Conservation (phyloP, 257 asterid species). For the Echium plantagineum region DNA sequence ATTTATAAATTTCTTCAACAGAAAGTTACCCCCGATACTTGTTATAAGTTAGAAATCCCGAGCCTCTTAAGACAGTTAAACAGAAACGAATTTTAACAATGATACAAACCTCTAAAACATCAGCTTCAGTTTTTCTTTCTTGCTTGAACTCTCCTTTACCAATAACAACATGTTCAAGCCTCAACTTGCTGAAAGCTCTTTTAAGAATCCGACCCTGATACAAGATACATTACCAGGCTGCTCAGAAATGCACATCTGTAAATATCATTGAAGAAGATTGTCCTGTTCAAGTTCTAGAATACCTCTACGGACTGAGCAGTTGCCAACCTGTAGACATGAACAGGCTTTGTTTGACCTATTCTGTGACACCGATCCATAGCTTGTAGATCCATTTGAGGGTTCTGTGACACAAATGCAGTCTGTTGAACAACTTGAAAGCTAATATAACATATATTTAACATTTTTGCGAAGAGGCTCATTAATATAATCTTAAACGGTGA, state of each 20-base stretch:
- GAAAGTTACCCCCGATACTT: neutral
- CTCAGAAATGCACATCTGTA: neutral
- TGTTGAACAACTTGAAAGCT: neutral
- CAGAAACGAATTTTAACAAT: neutral
- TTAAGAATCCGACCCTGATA: constrained; percentile 82
- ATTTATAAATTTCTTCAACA: neutral
- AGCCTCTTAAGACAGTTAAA: neutral
- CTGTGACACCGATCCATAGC: constrained; percentile 99
- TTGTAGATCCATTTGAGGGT: constrained; percentile 98
- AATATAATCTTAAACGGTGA: too few relatives aligned
- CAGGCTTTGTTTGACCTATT: constrained; percentile 98
- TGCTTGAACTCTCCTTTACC: constrained; percentile 93
- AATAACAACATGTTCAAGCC: constrained; percentile 93
- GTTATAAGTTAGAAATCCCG: neutral
- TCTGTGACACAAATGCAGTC: constrained; percentile 33
- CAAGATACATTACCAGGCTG: constrained; percentile 1
- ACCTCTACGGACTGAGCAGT: constrained; percentile 98
- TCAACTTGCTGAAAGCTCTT: constrained; percentile 91
- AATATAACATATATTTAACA: too few relatives aligned
- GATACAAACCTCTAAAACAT: constrained; percentile 17
- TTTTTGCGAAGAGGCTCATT: too few relatives aligned
- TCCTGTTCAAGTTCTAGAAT: neutral
- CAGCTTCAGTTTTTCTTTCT: constrained; percentile 45
- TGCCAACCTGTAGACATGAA: constrained; percentile 89
- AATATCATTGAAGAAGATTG: neutral